These are phyloP conservation scores for Pseudopithomyces chartarum DNA, from an alignment of 2,329 filamentous ascomycete species.

Conservation along the genomic window DNA sequence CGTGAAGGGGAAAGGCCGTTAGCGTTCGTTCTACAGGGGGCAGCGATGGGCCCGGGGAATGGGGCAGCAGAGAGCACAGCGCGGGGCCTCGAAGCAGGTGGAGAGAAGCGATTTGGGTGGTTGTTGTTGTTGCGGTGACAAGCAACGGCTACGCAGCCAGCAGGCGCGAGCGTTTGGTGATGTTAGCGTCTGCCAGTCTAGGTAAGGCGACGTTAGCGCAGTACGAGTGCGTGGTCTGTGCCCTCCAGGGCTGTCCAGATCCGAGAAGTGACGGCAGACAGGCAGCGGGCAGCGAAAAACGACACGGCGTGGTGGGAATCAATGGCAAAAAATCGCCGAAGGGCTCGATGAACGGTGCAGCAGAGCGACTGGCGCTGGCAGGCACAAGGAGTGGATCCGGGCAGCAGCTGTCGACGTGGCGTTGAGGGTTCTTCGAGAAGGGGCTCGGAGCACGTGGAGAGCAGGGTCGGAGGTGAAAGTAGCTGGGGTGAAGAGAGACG, in stretches of 20 bases:
- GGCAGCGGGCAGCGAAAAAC: not conserved
- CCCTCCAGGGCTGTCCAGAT: not conserved
- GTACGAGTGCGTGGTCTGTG: not conserved
- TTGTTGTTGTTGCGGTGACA: not conserved
- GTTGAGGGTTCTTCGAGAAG: slow-evolving; percentile 28
- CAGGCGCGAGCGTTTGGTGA: not conserved
- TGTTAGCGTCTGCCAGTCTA: not conserved
- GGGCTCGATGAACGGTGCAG: slow-evolving; percentile 17
- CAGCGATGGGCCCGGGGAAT: not conserved
- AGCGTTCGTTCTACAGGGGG: not conserved
- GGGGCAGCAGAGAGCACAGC: no score
- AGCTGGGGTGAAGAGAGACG: slow-evolving; percentile 3
- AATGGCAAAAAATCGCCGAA: not conserved
- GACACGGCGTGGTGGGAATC: not conserved
- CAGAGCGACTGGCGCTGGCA: not conserved
- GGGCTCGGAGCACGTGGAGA: slow-evolving; percentile 28
- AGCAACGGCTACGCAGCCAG: not conserved
- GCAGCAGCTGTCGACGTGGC: slow-evolving; percentile 40
- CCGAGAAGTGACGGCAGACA: slow-evolving; percentile 3
- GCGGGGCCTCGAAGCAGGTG: no score
- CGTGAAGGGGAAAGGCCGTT: not conserved
- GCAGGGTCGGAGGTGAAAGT: slow-evolving; percentile 3
- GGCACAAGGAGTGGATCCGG: not conserved
- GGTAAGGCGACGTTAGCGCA: not conserved
- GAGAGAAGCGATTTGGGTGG: no score